Evolutionary conservation across 331 rosid species (phyloP).

Genomic region (Dryas integrifolia): DNA sequence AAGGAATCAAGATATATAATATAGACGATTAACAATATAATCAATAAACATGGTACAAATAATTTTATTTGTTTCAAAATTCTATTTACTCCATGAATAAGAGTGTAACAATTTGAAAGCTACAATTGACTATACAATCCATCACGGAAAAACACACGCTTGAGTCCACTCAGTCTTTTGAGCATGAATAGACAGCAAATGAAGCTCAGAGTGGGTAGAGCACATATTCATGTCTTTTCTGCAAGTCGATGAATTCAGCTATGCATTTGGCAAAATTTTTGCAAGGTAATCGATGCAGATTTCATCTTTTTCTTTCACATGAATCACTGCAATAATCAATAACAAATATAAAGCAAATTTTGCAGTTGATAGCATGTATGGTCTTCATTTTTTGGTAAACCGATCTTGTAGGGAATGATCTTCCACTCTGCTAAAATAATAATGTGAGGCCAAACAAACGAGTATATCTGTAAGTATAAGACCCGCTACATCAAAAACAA

Average conservation of each 20-base stretch:
- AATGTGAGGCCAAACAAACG: constrained; percentile 69
- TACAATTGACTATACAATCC: no score
- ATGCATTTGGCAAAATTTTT: neutral
- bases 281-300: neutral
- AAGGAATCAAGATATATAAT: no score
- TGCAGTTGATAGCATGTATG: neutral
- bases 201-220: neutral
- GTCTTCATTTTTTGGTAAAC: constrained; percentile 17
- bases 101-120: no score
- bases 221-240: neutral
- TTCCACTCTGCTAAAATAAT: constrained; percentile 48
- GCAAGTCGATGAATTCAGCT: neutral
- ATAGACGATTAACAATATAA: no score
- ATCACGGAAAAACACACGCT: no score
- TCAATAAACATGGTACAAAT: no score
- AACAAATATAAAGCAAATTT: neutral
- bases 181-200: neutral
- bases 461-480: constrained; percentile 63
- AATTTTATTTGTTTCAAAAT: no score
- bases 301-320: neutral
- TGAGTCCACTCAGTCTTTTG: no score
- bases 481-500: constrained; percentile 75
- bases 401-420: constrained; percentile 22
- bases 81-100: no score
- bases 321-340: constrained; percentile 4